These are phyloP conservation scores for Podospora pseudocomata DNA, from an alignment of 495 filamentous ascomycete genomes.

Conservation along the genomic window DNA sequence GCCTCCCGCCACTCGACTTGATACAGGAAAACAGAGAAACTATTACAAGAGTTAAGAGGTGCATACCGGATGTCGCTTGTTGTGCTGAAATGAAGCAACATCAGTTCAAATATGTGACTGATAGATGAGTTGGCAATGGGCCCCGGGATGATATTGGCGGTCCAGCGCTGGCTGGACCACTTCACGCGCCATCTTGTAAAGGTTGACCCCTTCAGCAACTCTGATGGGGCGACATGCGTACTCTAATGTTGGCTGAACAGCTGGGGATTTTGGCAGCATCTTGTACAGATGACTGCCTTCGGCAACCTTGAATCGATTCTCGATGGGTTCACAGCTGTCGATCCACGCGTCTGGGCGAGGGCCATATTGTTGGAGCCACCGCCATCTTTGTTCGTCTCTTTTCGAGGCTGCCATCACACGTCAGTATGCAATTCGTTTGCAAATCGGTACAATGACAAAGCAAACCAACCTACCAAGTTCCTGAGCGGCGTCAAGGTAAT, in stretches of 20 bases:
- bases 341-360: neutral
- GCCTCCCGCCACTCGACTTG: neutral
- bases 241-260: too few species aligned
- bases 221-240: too few species aligned
- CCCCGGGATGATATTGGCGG: neutral
- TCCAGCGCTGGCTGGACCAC: neutral
- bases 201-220: too few species aligned
- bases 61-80: neutral
- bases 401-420: neutral
- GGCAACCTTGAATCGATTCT: neutral
- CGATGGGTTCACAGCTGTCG: neutral
- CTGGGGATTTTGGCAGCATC: neutral
- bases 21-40: neutral
- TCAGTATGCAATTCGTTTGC: neutral
- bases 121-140: neutral
- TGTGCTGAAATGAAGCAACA: neutral
- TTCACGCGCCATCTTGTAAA: too few species aligned
- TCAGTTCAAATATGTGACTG: neutral
- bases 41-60: neutral
- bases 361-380: neutral
- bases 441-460: neutral
- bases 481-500: slow-evolving; percentile 26
- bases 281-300: neutral
- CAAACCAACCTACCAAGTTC: slow-evolving; percentile 34
- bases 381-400: neutral